Evolutionary conservation across 805 yeast genomes (phyloP).

Genomic region (Candida namnaoensis): DNA sequence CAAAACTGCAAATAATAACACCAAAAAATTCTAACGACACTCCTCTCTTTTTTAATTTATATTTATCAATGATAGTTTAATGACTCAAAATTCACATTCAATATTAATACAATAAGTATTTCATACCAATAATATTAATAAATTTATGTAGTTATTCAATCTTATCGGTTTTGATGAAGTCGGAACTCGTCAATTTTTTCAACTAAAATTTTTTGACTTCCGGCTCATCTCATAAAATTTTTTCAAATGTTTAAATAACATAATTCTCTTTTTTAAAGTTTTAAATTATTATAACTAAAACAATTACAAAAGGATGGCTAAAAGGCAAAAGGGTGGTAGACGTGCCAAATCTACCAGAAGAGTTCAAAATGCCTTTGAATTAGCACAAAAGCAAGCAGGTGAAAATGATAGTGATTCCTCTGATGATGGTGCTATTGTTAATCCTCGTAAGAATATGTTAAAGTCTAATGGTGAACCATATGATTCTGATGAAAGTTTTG

Average conservation of each 20-base stretch:
- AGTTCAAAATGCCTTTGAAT: slow-evolving; percentile 42
- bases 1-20: too few species aligned
- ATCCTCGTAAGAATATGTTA: slow-evolving; percentile 20
- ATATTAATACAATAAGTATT: too few species aligned
- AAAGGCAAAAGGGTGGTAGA: not conserved
- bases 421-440: slow-evolving; percentile 28
- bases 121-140: too few species aligned
- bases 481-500: slow-evolving; percentile 27
- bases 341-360: slow-evolving; percentile 21
- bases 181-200: too few species aligned
- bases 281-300: too few species aligned
- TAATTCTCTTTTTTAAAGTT: too few species aligned
- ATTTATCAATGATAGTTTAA: too few species aligned
- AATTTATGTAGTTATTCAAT: too few species aligned
- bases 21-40: too few species aligned
- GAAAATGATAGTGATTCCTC: slow-evolving; percentile 23
- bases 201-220: not conserved
- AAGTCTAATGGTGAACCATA: slow-evolving; percentile 17
- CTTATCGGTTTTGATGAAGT: too few species aligned
- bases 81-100: too few species aligned
- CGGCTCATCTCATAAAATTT: slow-evolving; percentile 7
- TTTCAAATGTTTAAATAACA: not conserved
- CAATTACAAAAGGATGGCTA: not conserved
- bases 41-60: too few species aligned
- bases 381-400: slow-evolving; percentile 33